Evolutionary conservation across 805 yeast genomes (phyloP).

Genomic region (Saturnispora kantuleensis): DNA sequence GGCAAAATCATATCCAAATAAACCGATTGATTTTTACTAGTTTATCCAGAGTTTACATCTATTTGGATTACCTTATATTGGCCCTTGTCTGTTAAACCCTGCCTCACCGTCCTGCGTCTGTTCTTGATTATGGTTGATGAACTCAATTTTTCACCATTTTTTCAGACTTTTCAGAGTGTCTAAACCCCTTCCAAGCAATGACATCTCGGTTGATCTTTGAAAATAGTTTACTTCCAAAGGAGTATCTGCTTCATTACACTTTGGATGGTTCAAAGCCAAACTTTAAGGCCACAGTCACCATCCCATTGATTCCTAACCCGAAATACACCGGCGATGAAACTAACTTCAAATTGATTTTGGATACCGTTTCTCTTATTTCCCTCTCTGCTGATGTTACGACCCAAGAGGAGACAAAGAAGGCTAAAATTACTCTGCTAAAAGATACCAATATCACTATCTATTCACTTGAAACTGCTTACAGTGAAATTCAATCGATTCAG

Average conservation of each 20-base stretch:
- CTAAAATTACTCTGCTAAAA: slow-evolving; percentile 28
- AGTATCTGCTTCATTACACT: slow-evolving; percentile 29
- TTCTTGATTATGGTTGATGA: too few species aligned
- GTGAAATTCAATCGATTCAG: slow-evolving; percentile 12
- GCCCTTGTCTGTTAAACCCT: background rate
- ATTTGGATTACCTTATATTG: background rate
- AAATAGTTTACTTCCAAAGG: slow-evolving; percentile 29
- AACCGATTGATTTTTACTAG: too few species aligned
- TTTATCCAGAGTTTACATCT: too few species aligned
- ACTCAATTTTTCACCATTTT: background rate
- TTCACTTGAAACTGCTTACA: slow-evolving; percentile 7
- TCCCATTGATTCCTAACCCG: slow-evolving; percentile 25
- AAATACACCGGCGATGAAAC: slow-evolving; percentile 8
- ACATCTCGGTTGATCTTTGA: slow-evolving; percentile 20
- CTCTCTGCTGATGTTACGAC: slow-evolving; percentile 22
- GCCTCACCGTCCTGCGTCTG: background rate
- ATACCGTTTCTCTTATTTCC: slow-evolving; percentile 34
- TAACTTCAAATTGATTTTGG: slow-evolving; percentile 26
- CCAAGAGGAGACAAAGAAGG: slow-evolving; percentile 7
- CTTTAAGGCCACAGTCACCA: slow-evolving; percentile 31
- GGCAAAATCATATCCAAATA: too few species aligned
- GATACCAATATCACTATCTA: slow-evolving; percentile 29
- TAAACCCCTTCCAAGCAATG: slow-evolving; percentile 1
- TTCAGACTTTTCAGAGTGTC: background rate
- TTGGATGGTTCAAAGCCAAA: slow-evolving; percentile 36